Evolutionary conservation across 2,329 filamentous ascomycete species (phyloP).

Genomic region (Colletotrichum phormii): DNA sequence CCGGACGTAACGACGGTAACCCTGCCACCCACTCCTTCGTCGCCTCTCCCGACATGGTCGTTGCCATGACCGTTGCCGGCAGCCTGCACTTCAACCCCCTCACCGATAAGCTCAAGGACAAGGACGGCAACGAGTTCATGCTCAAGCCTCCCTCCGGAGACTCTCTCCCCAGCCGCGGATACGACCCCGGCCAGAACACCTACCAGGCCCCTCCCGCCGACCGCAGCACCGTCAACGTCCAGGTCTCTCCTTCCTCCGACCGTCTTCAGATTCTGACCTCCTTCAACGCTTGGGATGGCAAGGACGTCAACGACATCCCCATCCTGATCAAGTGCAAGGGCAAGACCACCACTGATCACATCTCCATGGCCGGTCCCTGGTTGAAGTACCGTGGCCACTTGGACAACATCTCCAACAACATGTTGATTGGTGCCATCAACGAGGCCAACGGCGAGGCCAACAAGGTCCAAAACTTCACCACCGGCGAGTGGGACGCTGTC

Average conservation of each 20-base stretch:
- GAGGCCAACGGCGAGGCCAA: constrained; percentile 96
- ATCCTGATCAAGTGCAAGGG: constrained; percentile 97
- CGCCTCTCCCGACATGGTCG: constrained; percentile 88
- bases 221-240: constrained; percentile 78
- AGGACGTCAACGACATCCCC: constrained; percentile 85
- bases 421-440: constrained; percentile 98
- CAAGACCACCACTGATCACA: constrained; percentile 98
- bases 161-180: constrained; percentile 83
- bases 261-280: constrained; percentile 92
- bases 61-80: constrained; percentile 86
- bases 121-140: constrained; percentile 96
- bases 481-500: constrained; percentile 85
- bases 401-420: constrained; percentile 99
- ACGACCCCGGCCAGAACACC: constrained; percentile 91
- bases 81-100: constrained; percentile 94
- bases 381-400: constrained; percentile 98
- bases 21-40: constrained; percentile 95
- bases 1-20: constrained; percentile 96
- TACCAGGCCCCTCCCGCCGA: constrained; percentile 95
- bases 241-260: constrained; percentile 89
- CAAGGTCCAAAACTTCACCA: constrained; percentile 94
- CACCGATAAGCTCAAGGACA: constrained; percentile 91
- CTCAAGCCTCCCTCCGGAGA: constrained; percentile 83
- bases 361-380: constrained; percentile 97
- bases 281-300: constrained; percentile 91